Base-by-base conservation (phyloP, 1,139 yeast species). In the Kodamaea fungicola region DNA sequence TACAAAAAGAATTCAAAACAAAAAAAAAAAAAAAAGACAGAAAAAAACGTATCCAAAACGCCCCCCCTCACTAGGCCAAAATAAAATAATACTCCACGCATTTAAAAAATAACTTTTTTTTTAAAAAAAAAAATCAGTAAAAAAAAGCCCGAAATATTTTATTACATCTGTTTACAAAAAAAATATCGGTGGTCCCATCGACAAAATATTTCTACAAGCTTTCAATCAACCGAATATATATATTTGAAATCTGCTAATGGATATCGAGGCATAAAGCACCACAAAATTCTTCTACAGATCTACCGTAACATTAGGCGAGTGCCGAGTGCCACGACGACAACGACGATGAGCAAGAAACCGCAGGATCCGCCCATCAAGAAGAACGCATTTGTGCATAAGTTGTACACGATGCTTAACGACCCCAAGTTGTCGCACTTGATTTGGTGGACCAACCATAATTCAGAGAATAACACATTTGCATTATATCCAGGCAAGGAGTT, bases 381-480 rank as follows among this genome's bases (percentile, higher is more conserved):
- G 46, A 76, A 79, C 40, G 85, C 84, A 1, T 80, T 80, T 57
- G 84, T 80, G 7, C 77, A 77, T 46, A 80, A 80, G 55, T 59
- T 80, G 24, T 80, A 74, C 51, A 64, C 74, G 35, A 79, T 80
- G 85, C 62, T 80, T 22, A 63, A 64, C 33, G 83, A 80, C 47
- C 70, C 76, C n/a, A 60, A 57, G 27, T 55, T 80, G 24, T 55
- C 46, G 12, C 65, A 66, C 42, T 49, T 71, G 27, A 87, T 90
- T 31, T 80, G 90, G 76, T 92, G 97, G 97, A 76, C 86, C 5
- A 74, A 78, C 85, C 3, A 73, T 77, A 80, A 73, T 76, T 34
- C 61, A 73, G 76, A 72, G 35, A 65, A 67, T 33, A 74, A 78
- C 43, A 76, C 83, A 4, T 80, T 81, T 58, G 79, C 83, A 1